Evolutionary conservation across 208 protist species (phyloP), one percentile per base, ranked within the genome.

Genomic region (Acanthamoeba royreba): DNA sequence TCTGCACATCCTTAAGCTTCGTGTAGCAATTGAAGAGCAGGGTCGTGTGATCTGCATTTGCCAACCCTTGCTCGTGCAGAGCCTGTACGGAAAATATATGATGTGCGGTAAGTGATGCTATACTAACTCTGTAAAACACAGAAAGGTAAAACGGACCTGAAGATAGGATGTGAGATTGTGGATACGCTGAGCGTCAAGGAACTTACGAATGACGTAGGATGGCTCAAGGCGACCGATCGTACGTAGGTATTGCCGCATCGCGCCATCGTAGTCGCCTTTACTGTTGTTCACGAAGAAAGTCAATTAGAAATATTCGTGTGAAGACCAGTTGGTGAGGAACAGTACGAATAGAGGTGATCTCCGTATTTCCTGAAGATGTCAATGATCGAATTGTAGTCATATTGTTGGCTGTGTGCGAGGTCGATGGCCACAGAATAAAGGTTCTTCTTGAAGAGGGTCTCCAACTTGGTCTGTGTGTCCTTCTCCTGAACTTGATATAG

Each of bases 21-120:
- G 98, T 99, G 96, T 99, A 99, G 95, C 98, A 99, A 85, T 99
- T 99, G 9, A 99, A 96, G 13, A 99, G 95, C 25, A 99, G 96
- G 9, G 98, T 99, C 0, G 99, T 99, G 96, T 99, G 98, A 61
- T 99, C 97, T 22, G 97, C 94, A 46, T 98, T 99, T 53, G 98
- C 98, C 25, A 97, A 42, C 3, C 92, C 52, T 69, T 96, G 53
- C 42, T 97, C 95, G 93, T 98, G 97, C 22, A 98, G 92, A 19
- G 94, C 94, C 58, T 97, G 83, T 19, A 85, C 17, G 1, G 25
- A 93, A 58, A 83, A 15, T 13, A 0, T 8, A 31, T 3, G 8
- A 33, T 33, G 9, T 9, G 49, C 9, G 49, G 13, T 25, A 55
- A 69, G 28, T 25, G 43, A 86, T 13, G 28, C 97, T 94, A 31